Evolutionary conservation across 164 flowering plant genomes (phyloP), one percentile per base, ranked within the genome.

Genomic region (Umbilicus rupestris): DNA sequence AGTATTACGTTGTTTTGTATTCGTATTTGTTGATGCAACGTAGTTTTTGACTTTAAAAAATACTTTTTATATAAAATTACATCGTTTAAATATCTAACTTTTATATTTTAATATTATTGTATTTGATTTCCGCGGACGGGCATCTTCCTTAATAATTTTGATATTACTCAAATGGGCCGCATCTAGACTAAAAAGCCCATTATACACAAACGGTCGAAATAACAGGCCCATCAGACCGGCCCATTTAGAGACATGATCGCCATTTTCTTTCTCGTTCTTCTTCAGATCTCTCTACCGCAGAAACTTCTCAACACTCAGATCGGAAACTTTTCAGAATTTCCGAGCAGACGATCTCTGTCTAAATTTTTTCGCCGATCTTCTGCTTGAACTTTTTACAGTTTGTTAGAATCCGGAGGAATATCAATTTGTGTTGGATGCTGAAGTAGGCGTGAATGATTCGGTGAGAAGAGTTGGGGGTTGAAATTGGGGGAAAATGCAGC

Each of bases 401-500:
- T 50, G 3, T 30, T 14, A 3, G 16, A 55, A 14, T 16, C 7
- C 33, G 10, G 14, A 28, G 16, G 5, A 14, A 22, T 55, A 3
- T 55, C 8, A 16, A 55, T 15, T 28, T 55, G 24, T 24, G 44
- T 35, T 41, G 44, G 44, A 41, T 41, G 44, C 44, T 41, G 44
- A 35, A 7, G 37, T 52, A 3, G 30, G 15, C 14, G 58, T 24
- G 24, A 17, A 24, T 52, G 58, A 24, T 55, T 28, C 15, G 29
- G 60, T 55, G 60, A 55, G 17, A n/a, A 28, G 33, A 28, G 29
- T 28, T 55, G 11, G 60, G 60, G 33, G 29, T 55, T 28, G 33
- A 26, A 55, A 26, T 55, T 55, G 60, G 60, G 17, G 5, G 30
- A 78, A 75, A 31, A 91, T 94, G 97, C 96, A 86, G 80, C 96